Conservation (phyloP, 805 yeast genomes). For the Metschnikowia kofuensis region DNA sequence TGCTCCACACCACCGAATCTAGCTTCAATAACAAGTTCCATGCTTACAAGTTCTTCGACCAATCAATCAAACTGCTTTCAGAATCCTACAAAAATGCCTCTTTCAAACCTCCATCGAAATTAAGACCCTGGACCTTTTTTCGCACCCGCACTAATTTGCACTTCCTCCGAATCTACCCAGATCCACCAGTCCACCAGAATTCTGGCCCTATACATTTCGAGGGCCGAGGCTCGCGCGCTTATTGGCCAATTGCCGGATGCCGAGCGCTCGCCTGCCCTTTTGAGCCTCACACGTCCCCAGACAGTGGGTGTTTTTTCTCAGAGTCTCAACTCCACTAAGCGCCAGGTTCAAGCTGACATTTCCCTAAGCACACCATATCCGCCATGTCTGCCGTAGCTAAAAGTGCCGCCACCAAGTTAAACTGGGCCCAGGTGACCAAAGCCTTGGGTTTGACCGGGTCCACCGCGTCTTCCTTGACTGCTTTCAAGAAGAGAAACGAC, state of each 20-base stretch:
- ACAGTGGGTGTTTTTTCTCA: background rate
- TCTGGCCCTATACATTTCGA: background rate
- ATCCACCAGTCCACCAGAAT: background rate
- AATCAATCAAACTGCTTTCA: too few species aligned
- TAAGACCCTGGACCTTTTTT: too few species aligned
- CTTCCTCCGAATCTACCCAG: too few species aligned
- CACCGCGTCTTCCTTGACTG: slow-evolving; percentile 82
- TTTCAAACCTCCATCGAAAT: too few species aligned
- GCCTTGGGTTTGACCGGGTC: slow-evolving; percentile 89
- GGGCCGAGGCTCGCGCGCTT: background rate
- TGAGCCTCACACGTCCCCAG: slow-evolving; percentile 14
- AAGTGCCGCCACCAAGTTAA: slow-evolving; percentile 79
- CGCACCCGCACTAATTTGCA: too few species aligned
- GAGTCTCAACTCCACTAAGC: too few species aligned
- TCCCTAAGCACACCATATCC: background rate
- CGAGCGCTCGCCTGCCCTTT: slow-evolving; percentile 1
- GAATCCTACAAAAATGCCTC: too few species aligned
- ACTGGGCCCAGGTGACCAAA: slow-evolving; percentile 90
- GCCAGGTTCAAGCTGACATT: too few species aligned
- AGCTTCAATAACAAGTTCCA: too few species aligned
- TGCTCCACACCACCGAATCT: too few species aligned
- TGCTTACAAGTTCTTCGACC: too few species aligned
- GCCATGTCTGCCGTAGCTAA: slow-evolving; percentile 39
- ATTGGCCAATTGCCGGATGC: slow-evolving; percentile 17
- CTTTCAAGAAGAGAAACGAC: slow-evolving; percentile 97